Evolutionary conservation across 2,329 filamentous ascomycete genomes (phyloP).

Genomic region (Scytalidium sp.): DNA sequence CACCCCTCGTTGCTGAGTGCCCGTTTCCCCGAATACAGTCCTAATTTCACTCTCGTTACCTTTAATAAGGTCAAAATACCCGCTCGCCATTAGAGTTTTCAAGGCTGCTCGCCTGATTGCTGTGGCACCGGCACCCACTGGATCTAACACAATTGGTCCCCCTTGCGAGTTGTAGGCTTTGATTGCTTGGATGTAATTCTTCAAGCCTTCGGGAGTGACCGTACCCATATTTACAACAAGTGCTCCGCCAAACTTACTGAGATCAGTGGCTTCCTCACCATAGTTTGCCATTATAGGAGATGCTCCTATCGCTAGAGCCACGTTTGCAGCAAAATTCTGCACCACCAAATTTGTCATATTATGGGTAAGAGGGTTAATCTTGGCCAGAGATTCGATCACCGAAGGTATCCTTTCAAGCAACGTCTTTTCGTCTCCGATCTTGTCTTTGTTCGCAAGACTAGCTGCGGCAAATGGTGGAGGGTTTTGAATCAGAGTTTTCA

Average conservation of each 20-base stretch:
- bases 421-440: conserved; percentile 18
- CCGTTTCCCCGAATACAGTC: conserved; percentile 60
- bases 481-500: conserved; percentile 51
- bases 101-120: conserved; percentile 68
- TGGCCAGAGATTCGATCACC: conserved; percentile 59
- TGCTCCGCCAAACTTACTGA: conserved; percentile 72
- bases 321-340: conserved; percentile 91
- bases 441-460: conserved; percentile 7
- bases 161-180: conserved; percentile 76
- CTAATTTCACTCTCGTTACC: conserved; percentile 89
- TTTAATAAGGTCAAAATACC: conserved; percentile 86
- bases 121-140: conserved; percentile 87
- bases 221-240: conserved; percentile 96
- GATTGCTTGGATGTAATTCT: conserved; percentile 71
- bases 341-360: conserved; percentile 98
- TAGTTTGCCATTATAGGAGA: conserved; percentile 95
- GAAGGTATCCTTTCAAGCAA: conserved; percentile 19
- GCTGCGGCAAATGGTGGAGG: conserved; percentile 23
- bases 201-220: conserved; percentile 70
- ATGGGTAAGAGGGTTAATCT: conserved; percentile 72
- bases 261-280: conserved; percentile 74
- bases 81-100: conserved; percentile 65
- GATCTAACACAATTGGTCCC: conserved; percentile 79
- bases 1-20: conserved; percentile 73
- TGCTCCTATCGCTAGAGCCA: conserved; percentile 78